A percentile compares a stretch with the other conserved stretches of the same genome.
phyloP scores from a whole-genome alignment of 1,139 yeast genomes.

The Lodderomyces margitis region DNA sequence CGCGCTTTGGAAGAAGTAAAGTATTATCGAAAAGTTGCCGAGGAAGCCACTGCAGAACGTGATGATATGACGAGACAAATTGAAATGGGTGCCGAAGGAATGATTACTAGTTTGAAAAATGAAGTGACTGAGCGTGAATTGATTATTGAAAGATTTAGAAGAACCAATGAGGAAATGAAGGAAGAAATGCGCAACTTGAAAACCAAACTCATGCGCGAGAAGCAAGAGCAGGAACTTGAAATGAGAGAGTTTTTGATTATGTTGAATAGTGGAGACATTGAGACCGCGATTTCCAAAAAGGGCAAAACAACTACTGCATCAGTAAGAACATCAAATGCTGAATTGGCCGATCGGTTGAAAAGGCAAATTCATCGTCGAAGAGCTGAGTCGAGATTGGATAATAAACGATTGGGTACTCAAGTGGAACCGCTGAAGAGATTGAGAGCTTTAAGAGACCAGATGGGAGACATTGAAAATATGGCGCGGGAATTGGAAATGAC shows the following conservation, averaged over 20 bases:
- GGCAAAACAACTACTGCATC: conserved; percentile 34
- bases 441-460: conserved; percentile 72
- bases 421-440: conserved; percentile 78
- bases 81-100: conserved; percentile 80
- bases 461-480: conserved; percentile 81
- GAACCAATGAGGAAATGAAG: conserved; percentile 62
- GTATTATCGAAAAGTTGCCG: conserved; percentile 63
- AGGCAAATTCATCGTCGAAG: conserved; percentile 61
- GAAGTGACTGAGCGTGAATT: conserved; percentile 75
- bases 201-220: conserved; percentile 66
- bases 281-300: conserved; percentile 24
- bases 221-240: conserved; percentile 85
- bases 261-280: conserved; percentile 40
- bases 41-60: conserved; percentile 81
- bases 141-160: conserved; percentile 63
- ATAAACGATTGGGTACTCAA: conserved; percentile 53
- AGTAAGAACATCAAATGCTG: conserved; percentile 40
- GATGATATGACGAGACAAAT: conserved; percentile 75
- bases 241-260: conserved; percentile 80
- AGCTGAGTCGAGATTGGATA: conserved; percentile 58
- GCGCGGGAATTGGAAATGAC: conserved; percentile 88
- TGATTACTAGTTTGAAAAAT: conserved; percentile 65
- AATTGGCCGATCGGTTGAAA: conserved; percentile 51
- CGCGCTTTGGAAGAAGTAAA: conserved; percentile 74
- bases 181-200: conserved; percentile 71